Conservation (phyloP, 192 early-diverging fungal genomes). For the Chytriomyces hyalinus region DNA sequence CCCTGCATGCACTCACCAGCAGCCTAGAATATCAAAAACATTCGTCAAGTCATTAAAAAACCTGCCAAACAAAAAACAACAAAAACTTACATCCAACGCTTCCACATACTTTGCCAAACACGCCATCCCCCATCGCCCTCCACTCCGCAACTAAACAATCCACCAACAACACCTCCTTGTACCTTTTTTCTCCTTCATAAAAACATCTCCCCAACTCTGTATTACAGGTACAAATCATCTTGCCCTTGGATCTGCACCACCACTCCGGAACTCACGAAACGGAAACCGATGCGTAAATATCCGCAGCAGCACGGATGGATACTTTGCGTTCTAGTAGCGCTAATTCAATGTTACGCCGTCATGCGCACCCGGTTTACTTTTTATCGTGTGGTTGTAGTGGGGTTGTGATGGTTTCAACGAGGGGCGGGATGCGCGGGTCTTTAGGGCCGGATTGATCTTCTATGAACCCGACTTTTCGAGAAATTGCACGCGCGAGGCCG, state of each 20-base stretch:
- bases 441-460: conserved; percentile 19
- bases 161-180: conserved; percentile 45
- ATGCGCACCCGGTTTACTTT: conserved; percentile 27
- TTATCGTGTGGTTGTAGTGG: conserved; percentile 34
- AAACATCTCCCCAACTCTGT: conserved; percentile 48
- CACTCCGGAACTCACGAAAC: conserved; percentile 24
- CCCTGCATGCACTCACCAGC: conserved; percentile 52
- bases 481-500: conserved; percentile 38
- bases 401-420: neutral
- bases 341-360: conserved; percentile 61
- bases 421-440: neutral
- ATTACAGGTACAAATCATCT: conserved; percentile 56
- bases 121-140: conserved; percentile 46
- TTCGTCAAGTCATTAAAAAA: too few relatives aligned
- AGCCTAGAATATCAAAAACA: neutral
- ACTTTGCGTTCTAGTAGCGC: conserved; percentile 44
- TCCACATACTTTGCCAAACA: conserved; percentile 51
- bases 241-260: conserved; percentile 14
- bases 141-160: conserved; percentile 51
- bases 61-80: too few relatives aligned
- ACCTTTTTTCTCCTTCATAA: conserved; percentile 59
- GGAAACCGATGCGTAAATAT: conserved; percentile 46
- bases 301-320: conserved; percentile 31
- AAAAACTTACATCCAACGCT: conserved; percentile 38
- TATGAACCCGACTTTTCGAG: conserved; percentile 28